These are phyloP conservation scores for Agastache rugosa DNA, from an alignment of 257 asterid species.

Conservation along the genomic window DNA sequence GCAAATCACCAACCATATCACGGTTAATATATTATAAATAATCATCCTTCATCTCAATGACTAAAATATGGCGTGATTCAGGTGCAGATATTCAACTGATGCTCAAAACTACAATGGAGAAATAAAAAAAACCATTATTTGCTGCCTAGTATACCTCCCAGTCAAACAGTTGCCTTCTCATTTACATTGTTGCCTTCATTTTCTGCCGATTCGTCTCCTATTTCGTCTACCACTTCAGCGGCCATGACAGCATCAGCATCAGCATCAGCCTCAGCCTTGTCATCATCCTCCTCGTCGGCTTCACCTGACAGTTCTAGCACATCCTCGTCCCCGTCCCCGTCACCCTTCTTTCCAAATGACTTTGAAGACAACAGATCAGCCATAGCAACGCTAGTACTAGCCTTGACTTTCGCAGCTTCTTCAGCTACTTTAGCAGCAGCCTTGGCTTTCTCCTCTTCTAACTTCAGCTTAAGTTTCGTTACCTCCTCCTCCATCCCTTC, in stretches of 20 bases:
- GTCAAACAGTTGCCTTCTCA: conserved; percentile 48
- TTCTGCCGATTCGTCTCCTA: conserved; percentile 40
- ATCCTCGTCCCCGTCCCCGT: conserved; percentile 34
- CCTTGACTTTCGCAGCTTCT: conserved; percentile 80
- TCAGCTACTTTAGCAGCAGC: conserved; percentile 74
- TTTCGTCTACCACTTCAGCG: neutral
- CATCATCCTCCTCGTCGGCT: conserved; percentile 27
- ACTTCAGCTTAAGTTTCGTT: conserved; percentile 60
- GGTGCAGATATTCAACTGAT: neutral
- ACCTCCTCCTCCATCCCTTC: conserved; percentile 82
- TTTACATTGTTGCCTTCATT: conserved; percentile 39
- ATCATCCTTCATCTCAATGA: conserved; percentile 30
- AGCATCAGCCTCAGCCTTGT: neutral
- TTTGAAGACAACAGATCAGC: conserved; percentile 74
- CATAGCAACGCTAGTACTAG: conserved; percentile 69
- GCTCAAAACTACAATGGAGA: neutral
- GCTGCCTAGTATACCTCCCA: conserved; percentile 18
- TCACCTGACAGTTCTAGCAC: conserved; percentile 42
- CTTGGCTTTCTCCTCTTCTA: conserved; percentile 58
- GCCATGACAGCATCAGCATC: conserved; percentile 25
- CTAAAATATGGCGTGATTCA: neutral
- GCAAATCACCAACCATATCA: conserved; percentile 24
- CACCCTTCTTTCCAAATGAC: conserved; percentile 55
- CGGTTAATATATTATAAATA: neutral
- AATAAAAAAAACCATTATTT: conserved; percentile 17